Percentiles rank a stretch among this genome's conserved stretches.
These are phyloP conservation scores for Colletotrichum incanum DNA, from an alignment of 2,329 filamentous ascomycete genomes.

Conservation along the genomic window DNA sequence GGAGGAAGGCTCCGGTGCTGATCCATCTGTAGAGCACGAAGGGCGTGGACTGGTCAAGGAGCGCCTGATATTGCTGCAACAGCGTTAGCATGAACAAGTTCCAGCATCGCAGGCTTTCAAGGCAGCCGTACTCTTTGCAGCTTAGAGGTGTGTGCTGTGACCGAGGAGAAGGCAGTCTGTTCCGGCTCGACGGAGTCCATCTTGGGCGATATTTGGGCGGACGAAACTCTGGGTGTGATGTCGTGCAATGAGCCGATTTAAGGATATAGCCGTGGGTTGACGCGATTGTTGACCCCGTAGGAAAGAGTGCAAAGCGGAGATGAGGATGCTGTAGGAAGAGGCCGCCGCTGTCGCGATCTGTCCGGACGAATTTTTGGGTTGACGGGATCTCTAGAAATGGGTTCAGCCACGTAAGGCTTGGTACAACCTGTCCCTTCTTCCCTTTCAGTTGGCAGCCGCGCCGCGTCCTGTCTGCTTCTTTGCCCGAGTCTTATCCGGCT, in stretches of 20 bases:
- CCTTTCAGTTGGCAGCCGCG: conserved; percentile 9
- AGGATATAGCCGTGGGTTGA: conserved; percentile 2
- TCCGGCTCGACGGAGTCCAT: conserved; percentile 94
- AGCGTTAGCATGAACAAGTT: conserved; percentile 43
- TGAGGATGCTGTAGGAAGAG: conserved; percentile 22
- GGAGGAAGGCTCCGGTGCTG: conserved; percentile 81
- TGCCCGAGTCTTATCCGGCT: conserved; percentile 39
- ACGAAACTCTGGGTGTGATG: neutral
- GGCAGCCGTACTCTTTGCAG: conserved; percentile 75
- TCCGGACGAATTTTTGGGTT: conserved; percentile 42
- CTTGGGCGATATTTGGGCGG: conserved; percentile 43
- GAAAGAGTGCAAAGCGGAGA: neutral
- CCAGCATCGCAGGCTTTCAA: neutral
- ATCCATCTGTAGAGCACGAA: conserved; percentile 92
- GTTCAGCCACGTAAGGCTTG: conserved; percentile 46
- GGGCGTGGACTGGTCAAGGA: conserved; percentile 94
- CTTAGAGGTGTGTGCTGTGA: conserved; percentile 86
- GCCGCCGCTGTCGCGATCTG: conserved; percentile 40
- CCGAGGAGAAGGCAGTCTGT: conserved; percentile 91
- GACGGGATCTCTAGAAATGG: conserved; percentile 32
- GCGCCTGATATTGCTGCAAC: conserved; percentile 88
- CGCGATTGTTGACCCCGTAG: conserved; percentile 9
- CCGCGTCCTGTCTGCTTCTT: conserved; percentile 19
- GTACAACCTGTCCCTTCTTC: conserved; percentile 8
- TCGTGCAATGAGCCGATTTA: conserved; percentile 3